phyloP scores from a whole-genome alignment of 441 rosid species.

The Erodium moschatum region DNA sequence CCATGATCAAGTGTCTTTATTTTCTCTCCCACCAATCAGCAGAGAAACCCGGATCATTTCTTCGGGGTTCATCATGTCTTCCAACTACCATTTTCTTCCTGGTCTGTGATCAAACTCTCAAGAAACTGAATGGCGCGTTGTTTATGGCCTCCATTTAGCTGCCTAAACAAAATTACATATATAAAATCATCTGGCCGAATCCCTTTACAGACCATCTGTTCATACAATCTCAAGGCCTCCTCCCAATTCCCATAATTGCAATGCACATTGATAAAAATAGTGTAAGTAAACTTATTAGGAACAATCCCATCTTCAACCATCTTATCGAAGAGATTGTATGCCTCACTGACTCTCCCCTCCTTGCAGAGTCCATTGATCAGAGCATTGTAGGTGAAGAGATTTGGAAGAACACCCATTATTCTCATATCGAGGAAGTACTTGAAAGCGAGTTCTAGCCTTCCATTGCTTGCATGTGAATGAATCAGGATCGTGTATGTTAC shows the following conservation, averaged over 20 bases:
- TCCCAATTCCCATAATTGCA: constrained; percentile 43
- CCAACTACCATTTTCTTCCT: constrained; percentile 23
- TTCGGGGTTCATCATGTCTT: constrained; percentile 17
- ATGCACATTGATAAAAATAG: constrained; percentile 54
- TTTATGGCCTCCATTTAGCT: constrained; percentile 39
- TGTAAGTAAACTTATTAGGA: constrained; percentile 62
- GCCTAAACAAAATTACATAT: constrained; percentile 44
- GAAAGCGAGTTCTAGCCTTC: constrained; percentile 44
- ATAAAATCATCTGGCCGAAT: constrained; percentile 53
- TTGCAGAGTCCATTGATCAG: constrained; percentile 56
- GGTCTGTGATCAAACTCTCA: constrained; percentile 37
- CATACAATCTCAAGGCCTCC: constrained; percentile 53
- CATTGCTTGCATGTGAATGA: constrained; percentile 49
- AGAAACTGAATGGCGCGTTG: constrained; percentile 38
- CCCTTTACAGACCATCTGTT: constrained; percentile 51
- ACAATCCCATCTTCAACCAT: constrained; percentile 49
- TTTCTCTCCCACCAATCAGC: constrained; percentile 12
- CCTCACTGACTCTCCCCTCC: constrained; percentile 39
- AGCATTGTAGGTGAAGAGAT: constrained; percentile 64
- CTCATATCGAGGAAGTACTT: constrained; percentile 53
- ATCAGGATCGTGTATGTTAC: constrained; percentile 61
- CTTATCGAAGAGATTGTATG: constrained; percentile 38
- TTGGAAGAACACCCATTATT: constrained; percentile 41
- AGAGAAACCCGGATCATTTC: constrained; percentile 19
- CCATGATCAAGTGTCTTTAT: neutral